Base-by-base conservation (phyloP, 805 yeast species). In the Candida sithepensis region DNA sequence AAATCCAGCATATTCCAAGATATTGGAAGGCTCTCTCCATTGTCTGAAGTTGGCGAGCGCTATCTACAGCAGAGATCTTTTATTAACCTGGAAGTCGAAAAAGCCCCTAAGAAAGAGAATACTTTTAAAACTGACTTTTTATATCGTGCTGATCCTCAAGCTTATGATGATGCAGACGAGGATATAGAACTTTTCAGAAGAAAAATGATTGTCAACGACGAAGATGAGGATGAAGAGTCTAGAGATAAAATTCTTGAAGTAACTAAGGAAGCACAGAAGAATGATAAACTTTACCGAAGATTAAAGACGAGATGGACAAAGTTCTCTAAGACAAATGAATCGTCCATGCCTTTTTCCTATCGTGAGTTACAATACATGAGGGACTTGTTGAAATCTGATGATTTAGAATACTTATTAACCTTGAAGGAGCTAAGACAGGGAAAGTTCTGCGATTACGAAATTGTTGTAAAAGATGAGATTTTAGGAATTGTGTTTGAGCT, bases 11-110 rank as follows among this genome's bases (percentile, higher is more conserved):
- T 85, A 34, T 55, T 71, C 12, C 63, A 65, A 30, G 90, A 86
- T 56, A 70, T 86, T 55, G 73, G 73, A 8, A 68, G 69, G 38
- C 66, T 84, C 37, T 81, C 88, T 5, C 81, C 82, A 0, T 53
- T 79, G 13, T 42, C 43, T 7, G 74, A 70, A 28, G 41, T 58
- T 9, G 51, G 42, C 21, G 55, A 53, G 9, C 26, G 53, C 3
- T 26, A 18, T n/a, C 37, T 47, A 10, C 56, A 48, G 26, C 24
- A 46, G 3, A 21, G 32, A 21, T 10, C 43, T 14, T 48, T 49
- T 16, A 41, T 37, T 21, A 42, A 47, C 24, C 16, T 30, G 36
- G 47, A 37, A 4, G 50, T 45, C 10, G 47, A 42, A 14, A 9
- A 12, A 9, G 7, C 7, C 18, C 12, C 32, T 14, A 8, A 39